A percentile compares a stretch with the other conserved stretches of the same genome.
Conservation (phyloP, 2,329 filamentous ascomycete genomes). For the Cryphonectria japonica region DNA sequence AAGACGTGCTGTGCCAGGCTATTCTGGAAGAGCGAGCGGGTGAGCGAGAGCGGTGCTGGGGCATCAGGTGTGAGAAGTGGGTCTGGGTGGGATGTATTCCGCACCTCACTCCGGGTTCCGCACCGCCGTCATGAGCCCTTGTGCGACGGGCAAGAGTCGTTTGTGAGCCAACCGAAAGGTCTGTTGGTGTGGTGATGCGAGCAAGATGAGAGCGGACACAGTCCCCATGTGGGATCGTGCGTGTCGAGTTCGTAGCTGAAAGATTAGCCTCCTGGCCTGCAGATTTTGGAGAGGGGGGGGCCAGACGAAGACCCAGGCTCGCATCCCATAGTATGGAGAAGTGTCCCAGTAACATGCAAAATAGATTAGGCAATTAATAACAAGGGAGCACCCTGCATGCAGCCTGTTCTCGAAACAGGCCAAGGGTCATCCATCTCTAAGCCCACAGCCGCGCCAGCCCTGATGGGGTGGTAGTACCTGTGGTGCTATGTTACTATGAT, state of each 20-base stretch:
- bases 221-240: conserved; percentile 27
- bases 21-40: neutral
- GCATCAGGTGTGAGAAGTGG: neutral
- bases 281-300: conserved; percentile 1
- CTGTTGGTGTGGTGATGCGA: conserved; percentile 7
- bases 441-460: neutral
- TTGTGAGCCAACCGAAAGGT: conserved; percentile 4
- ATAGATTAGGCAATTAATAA: conserved; percentile 8
- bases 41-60: neutral
- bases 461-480: neutral
- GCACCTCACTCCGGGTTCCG: conserved; percentile 2
- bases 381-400: neutral
- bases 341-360: neutral
- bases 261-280: conserved; percentile 29
- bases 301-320: conserved; percentile 13
- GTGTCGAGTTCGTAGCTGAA: conserved; percentile 28
- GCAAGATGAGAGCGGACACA: conserved; percentile 8
- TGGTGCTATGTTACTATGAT: neutral
- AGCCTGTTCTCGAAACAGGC: neutral
- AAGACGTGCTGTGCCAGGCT: neutral
- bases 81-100: conserved; percentile 3
- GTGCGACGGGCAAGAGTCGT: conserved; percentile 11
- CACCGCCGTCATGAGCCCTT: conserved; percentile 15
- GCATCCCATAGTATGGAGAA: neutral
- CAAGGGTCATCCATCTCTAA: neutral